Evolutionary conservation across 1,284 basidiomycete species (phyloP), one percentile per base, ranked within the genome.

Genomic region (Ganoderma boninense): DNA sequence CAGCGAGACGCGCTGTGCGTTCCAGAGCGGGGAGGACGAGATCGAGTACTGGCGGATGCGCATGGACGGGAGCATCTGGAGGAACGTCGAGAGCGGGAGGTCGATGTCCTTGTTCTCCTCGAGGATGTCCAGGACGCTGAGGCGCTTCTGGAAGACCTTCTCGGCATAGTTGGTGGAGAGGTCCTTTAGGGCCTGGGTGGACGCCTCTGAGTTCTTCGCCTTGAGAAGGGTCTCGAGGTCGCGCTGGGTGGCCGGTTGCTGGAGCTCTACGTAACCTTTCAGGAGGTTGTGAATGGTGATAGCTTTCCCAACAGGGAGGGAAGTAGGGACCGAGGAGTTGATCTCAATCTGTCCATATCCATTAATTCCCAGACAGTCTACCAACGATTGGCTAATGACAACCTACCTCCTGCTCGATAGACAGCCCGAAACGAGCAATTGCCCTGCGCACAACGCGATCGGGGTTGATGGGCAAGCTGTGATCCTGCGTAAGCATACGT

Each of bases 31-130:
- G 0, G 86, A 87, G 2, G 86, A 87, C 2, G 87, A 87, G 75
- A 87, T 87, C 3, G 85, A 87, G 76, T 88, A 88, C 74, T 87
- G 84, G 42, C 86, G 78, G 63, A 86, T 80, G 62, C 85, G 85
- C 84, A 87, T 87, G 8, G 84, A 77, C 2, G 85, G 85, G 26
- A 87, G 80, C 76, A 85, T 80, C 18, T 78, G 77, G 29, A 87
- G 75, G 79, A 85, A 86, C 2, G 76, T 72, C 1, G 79, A 78
- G 40, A 87, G 77, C 3, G 84, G 73, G 35, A 87, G 75, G 11
- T 81, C 73, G 70, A 87, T 80, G 44, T 81, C 79, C 4, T 79
- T 70, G 71, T 84, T 74, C n/a, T 76, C 75, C 69, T 87, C 85
- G 38, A 88, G 79, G 43, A 88, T 79, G 72, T 84, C 82, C 38